phyloP scores from a whole-genome alignment of 768 basidiomycete genomes.

The Kwoniella dejecticola region DNA sequence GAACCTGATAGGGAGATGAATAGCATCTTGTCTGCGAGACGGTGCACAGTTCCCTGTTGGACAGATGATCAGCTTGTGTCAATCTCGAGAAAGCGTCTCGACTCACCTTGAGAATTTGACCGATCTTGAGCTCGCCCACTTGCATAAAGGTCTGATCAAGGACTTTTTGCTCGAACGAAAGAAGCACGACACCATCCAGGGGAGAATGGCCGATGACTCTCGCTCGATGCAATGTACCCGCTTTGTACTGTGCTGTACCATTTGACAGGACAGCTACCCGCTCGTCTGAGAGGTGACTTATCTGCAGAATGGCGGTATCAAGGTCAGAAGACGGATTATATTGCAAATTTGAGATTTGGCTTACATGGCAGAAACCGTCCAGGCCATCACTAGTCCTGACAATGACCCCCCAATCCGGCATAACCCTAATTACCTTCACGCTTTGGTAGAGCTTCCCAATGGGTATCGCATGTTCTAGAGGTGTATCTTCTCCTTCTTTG shows the following conservation, averaged over 20 bases:
- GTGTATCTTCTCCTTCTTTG: slow-evolving; percentile 30
- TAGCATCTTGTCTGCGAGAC: slow-evolving; percentile 73
- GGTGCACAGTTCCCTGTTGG: slow-evolving; percentile 68
- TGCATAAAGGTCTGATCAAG: slow-evolving; percentile 84
- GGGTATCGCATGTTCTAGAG: slow-evolving; percentile 66
- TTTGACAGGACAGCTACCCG: slow-evolving; percentile 75
- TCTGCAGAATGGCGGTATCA: slow-evolving; percentile 59
- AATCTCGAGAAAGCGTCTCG: background rate
- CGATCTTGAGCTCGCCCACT: slow-evolving; percentile 77
- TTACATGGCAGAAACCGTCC: slow-evolving; percentile 83
- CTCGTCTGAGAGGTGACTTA: slow-evolving; percentile 90
- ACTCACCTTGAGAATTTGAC: slow-evolving; percentile 75
- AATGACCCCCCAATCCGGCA: slow-evolving; percentile 78
- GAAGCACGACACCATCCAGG: slow-evolving; percentile 82
- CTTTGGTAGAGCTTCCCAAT: slow-evolving; percentile 72
- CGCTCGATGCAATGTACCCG: slow-evolving; percentile 75
- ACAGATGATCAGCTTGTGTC: background rate
- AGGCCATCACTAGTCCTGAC: slow-evolving; percentile 67
- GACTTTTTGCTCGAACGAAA: slow-evolving; percentile 80
- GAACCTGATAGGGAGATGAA: slow-evolving; percentile 84
- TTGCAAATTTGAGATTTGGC: slow-evolving; percentile 48
- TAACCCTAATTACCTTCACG: slow-evolving; percentile 73
- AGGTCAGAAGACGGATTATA: background rate
- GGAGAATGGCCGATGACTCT: slow-evolving; percentile 82
- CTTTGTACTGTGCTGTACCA: slow-evolving; percentile 75